A percentile compares a stretch with the other conserved stretches of the same genome.
Conservation (phyloP, 257 asterid genomes). For the Oldenlandia corymbosa region DNA sequence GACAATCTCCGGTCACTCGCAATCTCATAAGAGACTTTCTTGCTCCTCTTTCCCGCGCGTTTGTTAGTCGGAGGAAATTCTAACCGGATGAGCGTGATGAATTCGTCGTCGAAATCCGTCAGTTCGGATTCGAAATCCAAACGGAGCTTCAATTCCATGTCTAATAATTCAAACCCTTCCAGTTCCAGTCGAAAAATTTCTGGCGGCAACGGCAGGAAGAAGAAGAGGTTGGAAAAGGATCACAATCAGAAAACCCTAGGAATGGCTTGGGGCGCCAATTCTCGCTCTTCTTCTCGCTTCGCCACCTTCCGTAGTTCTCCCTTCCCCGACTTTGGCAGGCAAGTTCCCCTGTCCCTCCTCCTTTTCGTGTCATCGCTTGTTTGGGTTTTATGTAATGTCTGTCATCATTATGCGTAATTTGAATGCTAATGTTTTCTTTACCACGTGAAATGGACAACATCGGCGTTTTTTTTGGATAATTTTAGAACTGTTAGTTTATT, state of each 20-base stretch:
- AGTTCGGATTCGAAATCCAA: conserved; percentile 44
- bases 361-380: neutral
- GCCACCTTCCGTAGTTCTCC: conserved; percentile 63
- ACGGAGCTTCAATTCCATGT: conserved; percentile 41
- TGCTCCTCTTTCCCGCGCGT: neutral
- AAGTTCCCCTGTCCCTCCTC: neutral
- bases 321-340: conserved; percentile 85
- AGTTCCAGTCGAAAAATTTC: conserved; percentile 26
- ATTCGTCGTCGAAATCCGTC: conserved; percentile 27
- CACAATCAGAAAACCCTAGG: conserved; percentile 81
- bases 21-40: neutral
- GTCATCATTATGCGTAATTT: neutral
- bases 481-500: no score
- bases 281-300: conserved; percentile 58
- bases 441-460: neutral
- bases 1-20: neutral
- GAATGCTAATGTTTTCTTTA: neutral
- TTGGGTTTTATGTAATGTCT: neutral
- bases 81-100: conserved; percentile 36
- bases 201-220: conserved; percentile 25
- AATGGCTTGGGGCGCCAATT: conserved; percentile 88
- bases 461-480: neutral
- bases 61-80: neutral
- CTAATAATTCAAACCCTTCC: conserved; percentile 47
- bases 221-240: conserved; percentile 46